Evolutionary conservation across 2,329 filamentous ascomycete genomes (phyloP).

Genomic region (Claviceps purpurea): DNA sequence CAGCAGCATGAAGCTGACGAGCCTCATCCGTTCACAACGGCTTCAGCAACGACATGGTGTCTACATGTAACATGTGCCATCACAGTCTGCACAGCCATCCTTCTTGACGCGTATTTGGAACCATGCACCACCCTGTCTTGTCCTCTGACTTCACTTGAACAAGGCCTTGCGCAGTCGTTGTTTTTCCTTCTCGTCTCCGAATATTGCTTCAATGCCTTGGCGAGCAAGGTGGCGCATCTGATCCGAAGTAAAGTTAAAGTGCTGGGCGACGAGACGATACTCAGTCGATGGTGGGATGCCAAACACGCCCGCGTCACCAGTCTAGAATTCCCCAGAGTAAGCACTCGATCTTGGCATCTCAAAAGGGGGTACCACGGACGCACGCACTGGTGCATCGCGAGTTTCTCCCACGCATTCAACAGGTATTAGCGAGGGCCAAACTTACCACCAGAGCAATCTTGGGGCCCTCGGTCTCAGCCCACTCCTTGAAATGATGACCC

Average conservation of each 20-base stretch:
- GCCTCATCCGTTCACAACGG: too few relatives aligned
- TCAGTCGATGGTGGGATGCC: constrained; percentile 65
- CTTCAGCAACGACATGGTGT: neutral
- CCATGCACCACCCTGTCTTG: neutral
- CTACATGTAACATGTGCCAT: neutral
- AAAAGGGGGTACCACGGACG: neutral
- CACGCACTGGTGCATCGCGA: too few relatives aligned
- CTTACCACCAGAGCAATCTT: constrained; percentile 57
- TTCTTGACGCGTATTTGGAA: neutral
- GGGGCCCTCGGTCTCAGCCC: constrained; percentile 45
- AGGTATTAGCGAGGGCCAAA: neutral
- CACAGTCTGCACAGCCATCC: neutral
- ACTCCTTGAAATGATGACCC: constrained; percentile 67
- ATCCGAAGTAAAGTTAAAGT: constrained; percentile 44
- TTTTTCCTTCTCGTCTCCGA: constrained; percentile 51
- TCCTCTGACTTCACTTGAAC: constrained; percentile 14
- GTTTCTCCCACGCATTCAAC: neutral
- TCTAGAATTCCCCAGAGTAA: constrained; percentile 32
- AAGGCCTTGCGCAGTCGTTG: constrained; percentile 36
- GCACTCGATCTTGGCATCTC: neutral
- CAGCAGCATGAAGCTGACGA: neutral
- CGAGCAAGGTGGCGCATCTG: constrained; percentile 43
- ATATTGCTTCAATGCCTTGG: constrained; percentile 51
- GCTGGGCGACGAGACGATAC: constrained; percentile 56
- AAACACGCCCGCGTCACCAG: constrained; percentile 74